A percentile compares a stretch with the other conserved stretches of the same genome.
Evolutionary conservation across 495 filamentous ascomycete species (phyloP).

Genomic region (Hyaloscypha variabilis): DNA sequence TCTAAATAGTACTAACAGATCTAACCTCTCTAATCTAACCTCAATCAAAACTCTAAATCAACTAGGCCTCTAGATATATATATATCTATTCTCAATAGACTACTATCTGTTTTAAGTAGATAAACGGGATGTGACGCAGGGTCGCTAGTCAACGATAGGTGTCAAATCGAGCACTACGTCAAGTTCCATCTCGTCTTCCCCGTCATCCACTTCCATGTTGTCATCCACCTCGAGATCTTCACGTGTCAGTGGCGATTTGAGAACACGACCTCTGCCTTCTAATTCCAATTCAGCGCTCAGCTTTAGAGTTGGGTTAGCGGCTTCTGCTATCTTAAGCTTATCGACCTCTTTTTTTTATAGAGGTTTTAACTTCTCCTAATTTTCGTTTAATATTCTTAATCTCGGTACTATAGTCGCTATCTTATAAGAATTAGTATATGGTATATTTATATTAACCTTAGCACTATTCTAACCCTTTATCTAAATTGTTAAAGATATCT

Average conservation of each 20-base stretch:
- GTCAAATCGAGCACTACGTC: too few relatives aligned
- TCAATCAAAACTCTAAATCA: too few relatives aligned
- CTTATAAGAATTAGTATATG: slow-evolving; percentile 83
- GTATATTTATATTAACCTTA: slow-evolving; percentile 81
- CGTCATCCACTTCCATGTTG: slow-evolving; percentile 30
- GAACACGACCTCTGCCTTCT: slow-evolving; percentile 10
- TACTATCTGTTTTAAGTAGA: too few relatives aligned
- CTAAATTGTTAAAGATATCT: slow-evolving; percentile 71
- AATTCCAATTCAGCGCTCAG: background rate
- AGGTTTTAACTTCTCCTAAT: slow-evolving; percentile 58
- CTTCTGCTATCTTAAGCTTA: slow-evolving; percentile 38
- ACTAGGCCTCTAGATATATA: too few relatives aligned
- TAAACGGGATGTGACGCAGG: too few relatives aligned
- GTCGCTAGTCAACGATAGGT: too few relatives aligned
- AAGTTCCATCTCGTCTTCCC: slow-evolving; percentile 19
- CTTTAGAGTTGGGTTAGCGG: background rate
- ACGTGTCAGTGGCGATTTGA: slow-evolving; percentile 4
- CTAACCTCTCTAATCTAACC: too few relatives aligned
- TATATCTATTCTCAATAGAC: too few relatives aligned
- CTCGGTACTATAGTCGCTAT: slow-evolving; percentile 78
- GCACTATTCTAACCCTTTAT: slow-evolving; percentile 75
- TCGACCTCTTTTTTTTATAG: slow-evolving; percentile 61
- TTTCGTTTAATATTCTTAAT: slow-evolving; percentile 66
- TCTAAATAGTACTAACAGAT: too few relatives aligned
- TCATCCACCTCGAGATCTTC: slow-evolving; percentile 30